Evolutionary conservation across 805 yeast genomes (phyloP).

Genomic region (Saturnispora mendoncae): DNA sequence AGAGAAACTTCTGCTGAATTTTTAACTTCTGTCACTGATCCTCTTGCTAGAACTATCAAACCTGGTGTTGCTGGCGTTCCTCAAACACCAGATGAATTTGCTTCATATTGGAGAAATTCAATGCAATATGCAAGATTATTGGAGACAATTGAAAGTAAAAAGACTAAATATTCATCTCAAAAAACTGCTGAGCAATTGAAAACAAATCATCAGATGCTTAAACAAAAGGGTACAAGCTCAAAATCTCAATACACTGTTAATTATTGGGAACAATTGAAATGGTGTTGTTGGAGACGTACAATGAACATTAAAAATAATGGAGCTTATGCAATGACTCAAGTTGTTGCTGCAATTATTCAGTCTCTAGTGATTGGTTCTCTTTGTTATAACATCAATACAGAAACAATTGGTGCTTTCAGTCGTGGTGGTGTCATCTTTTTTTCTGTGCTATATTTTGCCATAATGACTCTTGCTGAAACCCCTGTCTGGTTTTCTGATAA

Average conservation of each 20-base stretch:
- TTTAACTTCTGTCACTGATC: constrained; percentile 60
- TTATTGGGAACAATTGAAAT: constrained; percentile 41
- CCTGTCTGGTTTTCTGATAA: constrained; percentile 50
- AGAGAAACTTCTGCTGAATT: constrained; percentile 65
- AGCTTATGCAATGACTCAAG: constrained; percentile 40
- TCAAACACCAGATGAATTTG: constrained; percentile 47
- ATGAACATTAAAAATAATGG: constrained; percentile 49
- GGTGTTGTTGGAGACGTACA: constrained; percentile 45
- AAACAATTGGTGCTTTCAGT: constrained; percentile 27
- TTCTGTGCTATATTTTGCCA: constrained; percentile 49
- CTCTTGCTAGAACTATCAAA: constrained; percentile 42
- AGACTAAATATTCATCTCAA: constrained; percentile 24
- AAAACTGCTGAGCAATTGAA: constrained; percentile 26
- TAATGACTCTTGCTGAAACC: constrained; percentile 55
- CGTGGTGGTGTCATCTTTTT: constrained; percentile 59
- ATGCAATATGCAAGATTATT: constrained; percentile 38
- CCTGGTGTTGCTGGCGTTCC: constrained; percentile 50
- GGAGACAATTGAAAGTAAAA: constrained; percentile 29
- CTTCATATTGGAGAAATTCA: constrained; percentile 50
- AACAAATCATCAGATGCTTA: constrained; percentile 28
- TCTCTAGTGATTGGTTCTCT: constrained; percentile 54
- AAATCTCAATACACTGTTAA: constrained; percentile 33
- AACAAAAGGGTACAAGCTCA: constrained; percentile 34
- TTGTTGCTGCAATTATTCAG: constrained; percentile 44
- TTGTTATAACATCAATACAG: constrained; percentile 14